These are phyloP conservation scores for Trebouxia gelatinosa DNA, from an alignment of 163 green algal species.

Conservation along the genomic window DNA sequence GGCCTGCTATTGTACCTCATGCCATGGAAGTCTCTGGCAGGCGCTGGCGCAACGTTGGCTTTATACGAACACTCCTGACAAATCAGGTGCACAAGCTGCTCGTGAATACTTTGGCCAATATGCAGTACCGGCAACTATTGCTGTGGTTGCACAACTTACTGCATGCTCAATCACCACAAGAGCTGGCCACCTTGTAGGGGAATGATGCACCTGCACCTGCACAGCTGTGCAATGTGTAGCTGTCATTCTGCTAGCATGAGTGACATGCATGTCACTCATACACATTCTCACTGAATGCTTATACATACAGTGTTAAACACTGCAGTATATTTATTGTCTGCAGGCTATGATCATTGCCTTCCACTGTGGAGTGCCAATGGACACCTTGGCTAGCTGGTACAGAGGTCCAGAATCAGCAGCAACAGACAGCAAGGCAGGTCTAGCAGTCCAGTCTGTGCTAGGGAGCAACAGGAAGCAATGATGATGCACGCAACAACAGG, in stretches of 20 bases:
- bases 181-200: no score
- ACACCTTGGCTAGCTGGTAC: background rate
- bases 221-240: background rate
- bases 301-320: background rate
- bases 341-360: slow-evolving; percentile 18
- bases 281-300: background rate
- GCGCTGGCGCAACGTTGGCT: slow-evolving; percentile 39
- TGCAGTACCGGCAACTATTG: background rate
- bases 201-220: no score
- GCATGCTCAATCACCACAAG: no score
- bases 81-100: slow-evolving; percentile 35
- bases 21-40: slow-evolving; percentile 37
- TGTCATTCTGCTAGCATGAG: background rate
- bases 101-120: background rate
- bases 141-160: background rate
- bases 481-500: no score
- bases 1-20: slow-evolving; percentile 30
- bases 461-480: no score
- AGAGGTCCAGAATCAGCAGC: background rate
- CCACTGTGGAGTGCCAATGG: background rate
- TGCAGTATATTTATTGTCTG: background rate
- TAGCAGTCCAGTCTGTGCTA: no score
- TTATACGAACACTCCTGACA: slow-evolving; percentile 36
- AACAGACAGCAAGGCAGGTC: slow-evolving; percentile 8
- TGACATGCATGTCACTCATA: background rate